These are phyloP conservation scores for Nicotiana tomentosiformis DNA, from an alignment of 257 asterid species.

Conservation along the genomic window DNA sequence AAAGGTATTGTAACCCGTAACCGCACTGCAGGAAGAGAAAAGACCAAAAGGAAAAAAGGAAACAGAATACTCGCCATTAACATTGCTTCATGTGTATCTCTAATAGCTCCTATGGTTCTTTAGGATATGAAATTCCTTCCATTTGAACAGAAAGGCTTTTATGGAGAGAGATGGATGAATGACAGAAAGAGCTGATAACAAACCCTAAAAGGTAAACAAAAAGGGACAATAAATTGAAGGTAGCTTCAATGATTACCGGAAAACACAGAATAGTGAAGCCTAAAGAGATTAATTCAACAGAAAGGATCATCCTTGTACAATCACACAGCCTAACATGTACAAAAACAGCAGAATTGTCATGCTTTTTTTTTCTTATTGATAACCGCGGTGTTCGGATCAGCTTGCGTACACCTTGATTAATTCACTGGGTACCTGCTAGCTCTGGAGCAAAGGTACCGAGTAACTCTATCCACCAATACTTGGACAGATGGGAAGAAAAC, in stretches of 20 bases:
- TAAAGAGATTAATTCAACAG: background rate
- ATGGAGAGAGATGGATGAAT: background rate
- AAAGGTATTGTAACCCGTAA: background rate
- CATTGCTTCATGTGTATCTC: background rate
- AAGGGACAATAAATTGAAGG: background rate
- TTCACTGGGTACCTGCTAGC: no score
- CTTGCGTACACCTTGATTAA: no score
- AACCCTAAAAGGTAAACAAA: background rate
- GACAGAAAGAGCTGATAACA: background rate
- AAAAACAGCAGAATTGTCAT: background rate
- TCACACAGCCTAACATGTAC: background rate
- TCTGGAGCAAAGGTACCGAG: no score
- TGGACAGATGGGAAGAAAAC: no score
- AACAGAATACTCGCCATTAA: background rate
- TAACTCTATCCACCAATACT: no score
- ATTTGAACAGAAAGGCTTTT: background rate
- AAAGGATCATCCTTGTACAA: background rate
- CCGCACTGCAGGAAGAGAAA: background rate
- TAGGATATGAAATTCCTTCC: background rate
- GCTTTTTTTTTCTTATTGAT: no score
- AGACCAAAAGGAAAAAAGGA: background rate
- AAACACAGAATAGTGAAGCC: background rate
- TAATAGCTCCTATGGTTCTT: background rate
- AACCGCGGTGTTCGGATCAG: no score
- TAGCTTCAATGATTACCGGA: background rate